phyloP scores from a whole-genome alignment of 306 rosid genomes.

The Vachellia collinsii region DNA sequence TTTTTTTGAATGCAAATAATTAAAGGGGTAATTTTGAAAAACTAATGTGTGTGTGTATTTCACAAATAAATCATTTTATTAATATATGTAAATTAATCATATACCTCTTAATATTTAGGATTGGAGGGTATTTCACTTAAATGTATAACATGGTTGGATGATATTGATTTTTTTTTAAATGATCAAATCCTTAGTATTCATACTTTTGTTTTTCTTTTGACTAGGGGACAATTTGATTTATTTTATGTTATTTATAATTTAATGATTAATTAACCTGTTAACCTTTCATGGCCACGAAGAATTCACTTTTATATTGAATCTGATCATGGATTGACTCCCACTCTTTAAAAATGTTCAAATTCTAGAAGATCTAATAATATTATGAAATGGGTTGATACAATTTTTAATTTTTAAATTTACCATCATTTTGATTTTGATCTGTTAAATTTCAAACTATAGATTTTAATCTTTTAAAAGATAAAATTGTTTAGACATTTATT shows the following conservation, averaged over 20 bases:
- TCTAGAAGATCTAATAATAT: neutral
- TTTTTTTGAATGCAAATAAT: too few relatives aligned
- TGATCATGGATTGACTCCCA: neutral
- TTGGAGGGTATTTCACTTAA: neutral
- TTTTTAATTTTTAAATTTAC: too few relatives aligned
- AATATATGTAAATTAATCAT: too few relatives aligned
- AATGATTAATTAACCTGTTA: neutral
- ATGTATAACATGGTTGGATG: neutral
- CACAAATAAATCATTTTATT: too few relatives aligned
- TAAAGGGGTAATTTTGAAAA: too few relatives aligned
- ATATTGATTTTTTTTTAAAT: neutral
- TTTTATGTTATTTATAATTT: neutral
- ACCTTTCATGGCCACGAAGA: neutral
- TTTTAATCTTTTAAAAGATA: too few relatives aligned
- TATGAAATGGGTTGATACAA: too few relatives aligned
- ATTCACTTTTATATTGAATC: neutral
- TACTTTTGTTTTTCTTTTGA: neutral
- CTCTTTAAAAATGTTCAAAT: neutral
- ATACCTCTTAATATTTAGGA: too few relatives aligned
- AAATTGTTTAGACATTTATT: too few relatives aligned
- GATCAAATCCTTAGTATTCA: neutral
- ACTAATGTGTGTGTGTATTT: too few relatives aligned
- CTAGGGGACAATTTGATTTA: neutral
- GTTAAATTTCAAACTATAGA: too few relatives aligned
- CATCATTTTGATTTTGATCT: too few relatives aligned